Percentiles rank a stretch among this genome's conserved stretches.
phyloP scores from a whole-genome alignment of 768 basidiomycete genomes.

The Strobilomyces echinocephalus region DNA sequence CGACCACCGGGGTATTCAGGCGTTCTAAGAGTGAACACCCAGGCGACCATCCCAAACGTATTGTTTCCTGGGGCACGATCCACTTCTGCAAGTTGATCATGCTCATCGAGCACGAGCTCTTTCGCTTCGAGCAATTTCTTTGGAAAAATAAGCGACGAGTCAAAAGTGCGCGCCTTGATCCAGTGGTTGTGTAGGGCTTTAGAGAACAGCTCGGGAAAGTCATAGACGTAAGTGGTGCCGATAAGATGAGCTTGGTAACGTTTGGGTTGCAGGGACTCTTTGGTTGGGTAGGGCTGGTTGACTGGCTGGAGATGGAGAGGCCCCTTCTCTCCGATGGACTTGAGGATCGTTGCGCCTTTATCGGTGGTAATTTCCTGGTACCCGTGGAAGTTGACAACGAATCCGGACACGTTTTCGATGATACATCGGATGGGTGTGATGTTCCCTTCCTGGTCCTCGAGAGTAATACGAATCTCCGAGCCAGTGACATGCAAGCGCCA shows the following conservation, averaged over 20 bases:
- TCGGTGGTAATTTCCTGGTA: slow-evolving; percentile 98
- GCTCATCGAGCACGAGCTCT: slow-evolving; percentile 92
- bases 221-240: slow-evolving; percentile 98
- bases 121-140: slow-evolving; percentile 76
- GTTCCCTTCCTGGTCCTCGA: slow-evolving; percentile 94
- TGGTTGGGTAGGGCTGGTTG: slow-evolving; percentile 89
- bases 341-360: slow-evolving; percentile 90
- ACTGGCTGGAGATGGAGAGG: slow-evolving; percentile 95
- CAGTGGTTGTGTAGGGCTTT: slow-evolving; percentile 95
- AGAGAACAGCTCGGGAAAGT: slow-evolving; percentile 98
- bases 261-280: slow-evolving; percentile 96
- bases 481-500: slow-evolving; percentile 98
- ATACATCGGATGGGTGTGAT: slow-evolving; percentile 94
- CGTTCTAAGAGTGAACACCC: slow-evolving; percentile 89
- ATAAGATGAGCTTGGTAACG: slow-evolving; percentile 98
- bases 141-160: slow-evolving; percentile 68
- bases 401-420: slow-evolving; percentile 98
- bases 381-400: slow-evolving; percentile 96
- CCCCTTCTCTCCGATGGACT: slow-evolving; percentile 97
- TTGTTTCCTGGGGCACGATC: slow-evolving; percentile 92
- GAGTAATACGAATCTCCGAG: slow-evolving; percentile 91
- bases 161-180: slow-evolving; percentile 61
- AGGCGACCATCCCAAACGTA: slow-evolving; percentile 94
- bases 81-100: slow-evolving; percentile 86
- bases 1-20: slow-evolving; percentile 92